These are phyloP conservation scores for Chrysoporthe puriensis DNA, from an alignment of 2,329 filamentous ascomycete species.

Conservation along the genomic window DNA sequence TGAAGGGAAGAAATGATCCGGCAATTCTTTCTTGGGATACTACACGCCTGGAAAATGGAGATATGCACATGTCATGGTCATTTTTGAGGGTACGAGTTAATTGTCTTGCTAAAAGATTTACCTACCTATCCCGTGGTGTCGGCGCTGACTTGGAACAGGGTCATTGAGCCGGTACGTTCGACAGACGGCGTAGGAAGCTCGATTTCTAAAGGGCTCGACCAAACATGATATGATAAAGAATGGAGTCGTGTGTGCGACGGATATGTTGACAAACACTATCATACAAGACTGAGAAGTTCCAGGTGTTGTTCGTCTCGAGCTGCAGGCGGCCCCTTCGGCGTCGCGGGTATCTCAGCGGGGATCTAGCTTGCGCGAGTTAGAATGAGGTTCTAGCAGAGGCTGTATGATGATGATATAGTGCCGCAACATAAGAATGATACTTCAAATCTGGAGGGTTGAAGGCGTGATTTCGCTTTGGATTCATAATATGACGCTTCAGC, in stretches of 20 bases:
- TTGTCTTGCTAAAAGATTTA: not conserved
- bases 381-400: not conserved
- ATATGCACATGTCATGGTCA: not conserved
- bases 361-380: not conserved
- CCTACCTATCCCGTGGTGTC: not conserved
- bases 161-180: not conserved
- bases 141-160: not conserved
- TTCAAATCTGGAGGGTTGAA: not conserved
- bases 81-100: not conserved
- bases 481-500: not conserved
- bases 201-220: not conserved
- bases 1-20: conserved; percentile 29
- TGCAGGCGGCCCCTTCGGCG: not conserved
- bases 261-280: not conserved
- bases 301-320: not conserved
- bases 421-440: not conserved
- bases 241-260: not conserved
- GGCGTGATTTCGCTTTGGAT: not conserved
- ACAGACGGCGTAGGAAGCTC: not conserved
- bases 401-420: not conserved
- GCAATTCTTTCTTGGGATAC: not conserved
- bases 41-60: not conserved
- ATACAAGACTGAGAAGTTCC: not conserved
- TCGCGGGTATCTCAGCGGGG: not conserved
- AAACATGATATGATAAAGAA: not conserved